Evolutionary conservation across 192 early-diverging fungal genomes (phyloP), one percentile per base, ranked within the genome.

Genomic region (Coemansia sp.): DNA sequence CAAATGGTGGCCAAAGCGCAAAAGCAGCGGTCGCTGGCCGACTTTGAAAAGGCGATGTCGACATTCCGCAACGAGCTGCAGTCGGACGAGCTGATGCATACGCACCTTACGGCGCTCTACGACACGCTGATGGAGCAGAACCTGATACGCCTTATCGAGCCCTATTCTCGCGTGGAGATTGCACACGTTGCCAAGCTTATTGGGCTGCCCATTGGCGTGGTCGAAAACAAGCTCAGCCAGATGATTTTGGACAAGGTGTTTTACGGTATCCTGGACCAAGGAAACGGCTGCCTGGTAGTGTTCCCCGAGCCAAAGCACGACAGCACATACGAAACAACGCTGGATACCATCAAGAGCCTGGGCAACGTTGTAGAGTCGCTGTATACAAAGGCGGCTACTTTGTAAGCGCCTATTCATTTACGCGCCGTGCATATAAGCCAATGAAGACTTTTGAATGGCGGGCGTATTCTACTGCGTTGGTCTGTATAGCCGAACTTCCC

Each of bases 191-290:
- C 97, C 11, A 79, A 90, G 41, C 84, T 99, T 45, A 88, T 99
- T 36, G 90, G 95, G 56, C 71, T 97, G 26, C 93, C 95, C 4
- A 88, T 90, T 53, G 65, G 82, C n/a, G 92, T 94, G 54, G 97
- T 99, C 8, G 97, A 99, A 60, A 77, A 82, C 43, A 98, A 99
- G 83, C 83, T 99, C 34, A 97, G 94, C 51, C 93, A 98, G 66
- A 98, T 99, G 97, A 99, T 99, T 61, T 82, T 99, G 62, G 97
- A 99, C 79, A 90, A 95, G 72, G 90, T 90, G 1, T 89, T 99
- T 66, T 72, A 84, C 57, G 97, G 95, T 34, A 93, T 99, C 58
- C 80, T 99, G 46, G 97, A 99, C 66, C 97, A 99, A 81, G 95
- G 93, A 32, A 92, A 90, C 16, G 95, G 96, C 21, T 93, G 91